Conservation (phyloP, 2,329 filamentous ascomycete genomes). For the Periconia sp. region DNA sequence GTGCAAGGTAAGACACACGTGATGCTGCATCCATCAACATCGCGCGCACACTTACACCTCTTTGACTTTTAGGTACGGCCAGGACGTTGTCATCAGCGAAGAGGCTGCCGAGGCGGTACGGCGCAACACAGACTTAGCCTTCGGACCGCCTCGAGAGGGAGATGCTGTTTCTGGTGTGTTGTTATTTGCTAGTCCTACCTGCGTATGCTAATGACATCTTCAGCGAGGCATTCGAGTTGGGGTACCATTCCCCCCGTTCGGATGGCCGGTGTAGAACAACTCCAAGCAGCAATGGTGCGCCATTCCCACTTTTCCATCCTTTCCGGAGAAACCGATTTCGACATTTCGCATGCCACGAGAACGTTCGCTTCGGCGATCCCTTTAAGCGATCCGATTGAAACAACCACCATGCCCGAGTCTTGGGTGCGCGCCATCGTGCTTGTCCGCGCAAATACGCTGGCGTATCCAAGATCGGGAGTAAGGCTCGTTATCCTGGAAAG, state of each 20-base stretch:
- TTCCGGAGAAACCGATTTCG: conserved; percentile 12
- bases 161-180: conserved; percentile 8
- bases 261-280: conserved; percentile 4
- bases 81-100: conserved; percentile 8
- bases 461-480: conserved; percentile 60
- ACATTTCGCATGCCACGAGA: conserved; percentile 8
- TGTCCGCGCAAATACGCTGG: conserved; percentile 57
- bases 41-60: not conserved
- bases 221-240: conserved; percentile 6
- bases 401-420: conserved; percentile 25
- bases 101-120: conserved; percentile 7
- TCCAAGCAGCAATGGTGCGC: conserved; percentile 10
- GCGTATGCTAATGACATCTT: not conserved
- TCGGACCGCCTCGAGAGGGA: conserved; percentile 7
- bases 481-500: conserved; percentile 50
- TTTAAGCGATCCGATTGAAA: conserved; percentile 11
- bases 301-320: conserved; percentile 13
- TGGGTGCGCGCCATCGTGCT: conserved; percentile 61
- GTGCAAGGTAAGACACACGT: conserved; percentile 13
- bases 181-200: not conserved
- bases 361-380: conserved; percentile 13
- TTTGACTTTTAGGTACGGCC: conserved; percentile 7
- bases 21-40: not conserved
- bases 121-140: conserved; percentile 8
- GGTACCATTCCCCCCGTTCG: conserved; percentile 5